Conservation (phyloP, 257 asterid genomes). For the Solanum pimpinellifolium region DNA sequence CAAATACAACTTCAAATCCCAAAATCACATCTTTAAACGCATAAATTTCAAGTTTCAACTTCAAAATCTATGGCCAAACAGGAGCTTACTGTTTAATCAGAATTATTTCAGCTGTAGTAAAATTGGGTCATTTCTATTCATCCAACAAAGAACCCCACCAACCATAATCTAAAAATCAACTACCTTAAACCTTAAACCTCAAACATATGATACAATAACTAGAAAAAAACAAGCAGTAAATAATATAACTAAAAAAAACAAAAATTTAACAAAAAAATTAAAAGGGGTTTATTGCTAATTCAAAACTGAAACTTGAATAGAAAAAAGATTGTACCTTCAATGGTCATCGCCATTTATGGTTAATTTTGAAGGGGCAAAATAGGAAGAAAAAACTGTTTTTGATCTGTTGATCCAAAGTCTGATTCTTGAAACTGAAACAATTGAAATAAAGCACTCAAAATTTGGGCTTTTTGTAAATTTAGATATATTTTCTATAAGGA, state of each 20-base stretch:
- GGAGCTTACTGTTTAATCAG: neutral
- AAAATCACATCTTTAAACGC: neutral
- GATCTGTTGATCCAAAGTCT: neutral
- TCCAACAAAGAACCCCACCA: neutral
- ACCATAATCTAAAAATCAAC: neutral
- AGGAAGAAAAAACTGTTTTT: neutral
- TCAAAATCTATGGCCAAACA: neutral
- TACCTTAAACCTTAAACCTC: neutral
- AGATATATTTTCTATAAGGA: neutral
- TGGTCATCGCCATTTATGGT: constrained; percentile 66
- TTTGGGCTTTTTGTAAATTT: neutral
- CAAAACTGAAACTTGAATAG: neutral
- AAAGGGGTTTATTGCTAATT: neutral
- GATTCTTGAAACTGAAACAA: neutral
- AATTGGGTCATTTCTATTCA: neutral
- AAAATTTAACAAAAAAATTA: neutral
- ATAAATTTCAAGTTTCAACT: neutral
- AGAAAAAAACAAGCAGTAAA: neutral
- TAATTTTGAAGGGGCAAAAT: neutral
- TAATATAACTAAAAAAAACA: neutral
- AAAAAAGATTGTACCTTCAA: constrained; percentile 47
- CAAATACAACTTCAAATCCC: neutral
- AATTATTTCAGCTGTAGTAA: neutral
- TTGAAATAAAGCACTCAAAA: neutral
- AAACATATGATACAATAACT: neutral